These are phyloP conservation scores for Noccaea caerulescens DNA, from an alignment of 345 rosid genomes.

Conservation along the genomic window DNA sequence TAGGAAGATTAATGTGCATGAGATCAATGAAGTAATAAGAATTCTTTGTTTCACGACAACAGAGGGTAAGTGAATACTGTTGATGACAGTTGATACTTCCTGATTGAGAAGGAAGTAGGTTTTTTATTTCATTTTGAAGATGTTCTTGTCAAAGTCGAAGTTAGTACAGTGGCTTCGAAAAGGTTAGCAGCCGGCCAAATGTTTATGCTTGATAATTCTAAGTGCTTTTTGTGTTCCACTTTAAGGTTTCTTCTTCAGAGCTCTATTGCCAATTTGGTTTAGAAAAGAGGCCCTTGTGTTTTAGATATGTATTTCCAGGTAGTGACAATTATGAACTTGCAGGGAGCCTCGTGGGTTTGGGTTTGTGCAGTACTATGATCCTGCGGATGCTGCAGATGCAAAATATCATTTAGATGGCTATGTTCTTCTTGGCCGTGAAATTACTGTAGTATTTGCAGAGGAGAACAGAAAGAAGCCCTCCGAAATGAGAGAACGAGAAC, in stretches of 20 bases:
- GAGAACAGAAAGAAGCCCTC: constrained; percentile 90
- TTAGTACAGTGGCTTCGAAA: constrained; percentile 51
- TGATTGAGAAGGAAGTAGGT: constrained; percentile 53
- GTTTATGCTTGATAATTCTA: constrained; percentile 39
- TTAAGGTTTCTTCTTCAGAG: background rate
- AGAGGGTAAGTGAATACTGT: constrained; percentile 49
- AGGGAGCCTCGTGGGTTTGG: constrained; percentile 96
- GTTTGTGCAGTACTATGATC: constrained; percentile 80
- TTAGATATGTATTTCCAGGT: constrained; percentile 32
- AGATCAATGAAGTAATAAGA: constrained; percentile 63
- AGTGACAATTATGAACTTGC: constrained; percentile 22
- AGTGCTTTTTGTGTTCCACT: background rate
- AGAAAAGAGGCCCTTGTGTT: constrained; percentile 7
- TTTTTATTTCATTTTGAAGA: constrained; percentile 63
- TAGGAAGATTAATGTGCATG: constrained; percentile 43
- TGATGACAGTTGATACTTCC: constrained; percentile 54
- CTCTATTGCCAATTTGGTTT: background rate
- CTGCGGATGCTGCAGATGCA: constrained; percentile 92
- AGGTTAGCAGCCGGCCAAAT: constrained; percentile 69
- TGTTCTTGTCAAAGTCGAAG: constrained; percentile 54
- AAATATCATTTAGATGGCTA: constrained; percentile 85
- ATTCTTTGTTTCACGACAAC: constrained; percentile 45
- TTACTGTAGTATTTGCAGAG: constrained; percentile 84
- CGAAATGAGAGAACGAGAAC: constrained; percentile 88
- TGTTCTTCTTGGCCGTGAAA: constrained; percentile 74